Evolutionary conservation across 2,329 filamentous ascomycete species (phyloP).

Genomic region (Akanthomyces uredinophilus): DNA sequence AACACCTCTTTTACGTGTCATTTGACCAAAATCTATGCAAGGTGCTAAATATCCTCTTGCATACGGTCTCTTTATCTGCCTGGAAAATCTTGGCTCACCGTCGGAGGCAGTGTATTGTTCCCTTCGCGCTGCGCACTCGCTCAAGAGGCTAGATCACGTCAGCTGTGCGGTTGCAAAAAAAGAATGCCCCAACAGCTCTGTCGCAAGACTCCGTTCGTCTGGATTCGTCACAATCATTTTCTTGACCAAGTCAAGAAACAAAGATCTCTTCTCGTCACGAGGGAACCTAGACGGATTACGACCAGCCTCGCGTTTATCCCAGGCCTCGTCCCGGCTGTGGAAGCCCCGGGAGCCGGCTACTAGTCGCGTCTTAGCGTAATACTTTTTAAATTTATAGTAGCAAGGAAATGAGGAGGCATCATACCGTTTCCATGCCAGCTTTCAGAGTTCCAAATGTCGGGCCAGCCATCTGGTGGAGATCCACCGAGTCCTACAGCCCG

Average conservation of each 20-base stretch:
- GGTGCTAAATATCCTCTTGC: too few species aligned
- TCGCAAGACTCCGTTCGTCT: not conserved
- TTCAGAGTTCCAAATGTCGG: not conserved
- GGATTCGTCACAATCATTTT: not conserved
- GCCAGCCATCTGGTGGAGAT: not conserved
- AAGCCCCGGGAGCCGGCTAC: not conserved
- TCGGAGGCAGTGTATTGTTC: too few species aligned
- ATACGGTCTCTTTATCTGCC: too few species aligned
- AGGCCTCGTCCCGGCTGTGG: not conserved
- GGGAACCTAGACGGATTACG: not conserved
- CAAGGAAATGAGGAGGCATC: not conserved
- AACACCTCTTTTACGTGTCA: too few species aligned
- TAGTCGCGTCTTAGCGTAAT: not conserved
- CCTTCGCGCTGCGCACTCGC: too few species aligned
- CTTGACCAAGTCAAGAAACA: not conserved
- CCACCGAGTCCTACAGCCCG: not conserved
- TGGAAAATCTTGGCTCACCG: too few species aligned
- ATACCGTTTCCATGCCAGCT: not conserved
- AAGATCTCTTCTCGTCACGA: not conserved
- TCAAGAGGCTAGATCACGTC: too few species aligned
- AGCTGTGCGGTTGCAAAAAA: too few species aligned
- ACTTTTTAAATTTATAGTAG: not conserved
- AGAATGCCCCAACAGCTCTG: not conserved
- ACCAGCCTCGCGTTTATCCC: not conserved
- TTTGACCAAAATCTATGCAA: too few species aligned